Conservation (phyloP, 352 stramenopile genomes). For the Globisporangium nunn region DNA sequence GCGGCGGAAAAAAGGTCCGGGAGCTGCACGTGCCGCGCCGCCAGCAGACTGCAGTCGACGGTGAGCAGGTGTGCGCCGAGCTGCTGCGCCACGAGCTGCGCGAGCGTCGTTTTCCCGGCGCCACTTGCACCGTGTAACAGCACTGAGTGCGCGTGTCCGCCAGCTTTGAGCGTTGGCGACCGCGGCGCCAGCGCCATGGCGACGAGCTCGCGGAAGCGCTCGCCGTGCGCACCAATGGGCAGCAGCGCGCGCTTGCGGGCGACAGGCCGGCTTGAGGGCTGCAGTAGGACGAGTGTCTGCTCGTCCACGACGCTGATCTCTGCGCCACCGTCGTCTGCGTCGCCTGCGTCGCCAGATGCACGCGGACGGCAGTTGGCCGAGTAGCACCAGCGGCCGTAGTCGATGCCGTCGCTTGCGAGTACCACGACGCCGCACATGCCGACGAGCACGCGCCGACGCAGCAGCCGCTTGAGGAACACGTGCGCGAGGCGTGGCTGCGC, state of each 20-base stretch:
- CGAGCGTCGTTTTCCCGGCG: conserved; percentile 65
- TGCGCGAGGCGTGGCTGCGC: conserved; percentile 35
- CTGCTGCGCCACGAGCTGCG: conserved; percentile 40
- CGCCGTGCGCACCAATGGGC: conserved; percentile 33
- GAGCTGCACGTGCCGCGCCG: conserved; percentile 41
- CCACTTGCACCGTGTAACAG: conserved; percentile 62
- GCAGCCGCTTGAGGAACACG: conserved; percentile 44
- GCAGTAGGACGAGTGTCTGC: conserved; percentile 52
- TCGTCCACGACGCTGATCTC: conserved; percentile 44
- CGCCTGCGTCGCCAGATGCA: background rate
- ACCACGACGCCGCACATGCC: conserved; percentile 19
- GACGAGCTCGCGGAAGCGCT: conserved; percentile 30
- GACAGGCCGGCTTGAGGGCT: conserved; percentile 20
- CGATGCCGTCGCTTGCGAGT: conserved; percentile 40
- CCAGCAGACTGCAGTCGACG: conserved; percentile 54
- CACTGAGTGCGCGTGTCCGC: conserved; percentile 24
- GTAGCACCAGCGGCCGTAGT: conserved; percentile 59
- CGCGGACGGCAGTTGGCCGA: conserved; percentile 33
- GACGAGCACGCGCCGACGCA: conserved; percentile 34
- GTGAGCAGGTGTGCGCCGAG: conserved; percentile 48
- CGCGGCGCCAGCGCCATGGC: conserved; percentile 23
- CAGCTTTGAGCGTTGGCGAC: too few relatives aligned
- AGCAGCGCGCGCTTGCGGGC: background rate
- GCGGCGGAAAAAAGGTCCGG: conserved; percentile 65
- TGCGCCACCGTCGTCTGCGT: background rate